Base-by-base conservation (phyloP, 2,329 filamentous ascomycete species). In the Pseudogymnoascus sp. region DNA sequence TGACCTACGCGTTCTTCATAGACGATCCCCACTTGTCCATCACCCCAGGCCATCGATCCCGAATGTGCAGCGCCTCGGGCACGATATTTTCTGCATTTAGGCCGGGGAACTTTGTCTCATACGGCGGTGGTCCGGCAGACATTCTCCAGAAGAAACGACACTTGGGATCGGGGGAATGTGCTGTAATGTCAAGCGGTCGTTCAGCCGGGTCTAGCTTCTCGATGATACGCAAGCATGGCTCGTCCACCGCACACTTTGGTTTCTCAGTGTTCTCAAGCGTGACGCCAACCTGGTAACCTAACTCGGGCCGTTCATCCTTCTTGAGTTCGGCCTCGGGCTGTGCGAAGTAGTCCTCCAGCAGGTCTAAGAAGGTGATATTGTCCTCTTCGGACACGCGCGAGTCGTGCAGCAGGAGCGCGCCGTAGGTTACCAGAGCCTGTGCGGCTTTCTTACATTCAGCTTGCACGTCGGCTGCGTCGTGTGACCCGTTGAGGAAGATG, bases 291-390 rank as follows among this genome's bases (percentile, higher is more conserved):
- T 86, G 83, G 74, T 84, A 85, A 69, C 79, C 78, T 25, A 85
- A 74, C 69, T 81, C 80, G 5, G 83, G 83, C 2, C 82, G 78
- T 74, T 84, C 82, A 66, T 86, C 83, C 36, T 69, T 70, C 58
- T 71, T 72, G 36, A 85, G 76, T 2, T 69, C 71, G 7, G 71
- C 76, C 16, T 75, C 74, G 14, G 82, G 79, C 72, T 85, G 83
- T 35, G 82, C 82, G 69, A 86, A 86, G 76, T 86, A 86, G 75
- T 85, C 82, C 73, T 86, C 83, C n/a, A 85, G 78, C 38, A 86
- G 76, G 71, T 86, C 82, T 62, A 86, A 79, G 67, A 86, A 86
- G 61, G 75, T 73, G 25, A 75, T 74, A 74, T 86, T 86, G 73
- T 84, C 80, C 2, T 73, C 67, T 67, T 82, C 80, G 16, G 80